Conservation (phyloP, 306 rosid species). For the Hippophae rhamnoides region DNA sequence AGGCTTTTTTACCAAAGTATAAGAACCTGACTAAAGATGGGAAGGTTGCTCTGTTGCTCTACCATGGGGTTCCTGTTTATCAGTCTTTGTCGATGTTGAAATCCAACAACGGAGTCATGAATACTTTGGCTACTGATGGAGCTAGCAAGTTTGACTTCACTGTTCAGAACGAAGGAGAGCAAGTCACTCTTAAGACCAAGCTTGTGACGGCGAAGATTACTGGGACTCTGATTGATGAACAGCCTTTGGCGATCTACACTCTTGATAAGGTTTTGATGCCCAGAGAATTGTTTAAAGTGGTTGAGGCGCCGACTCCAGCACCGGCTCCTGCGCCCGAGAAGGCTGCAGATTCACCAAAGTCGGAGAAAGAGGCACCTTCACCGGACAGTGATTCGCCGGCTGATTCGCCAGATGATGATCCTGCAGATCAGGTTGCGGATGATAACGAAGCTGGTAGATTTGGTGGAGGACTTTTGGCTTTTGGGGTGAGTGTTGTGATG, state of each 20-base stretch:
- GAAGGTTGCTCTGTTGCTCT: slow-evolving; percentile 44
- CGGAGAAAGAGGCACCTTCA: slow-evolving; percentile 14
- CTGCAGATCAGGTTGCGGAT: slow-evolving; percentile 53
- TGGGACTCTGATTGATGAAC: slow-evolving; percentile 54
- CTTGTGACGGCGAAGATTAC: slow-evolving; percentile 50
- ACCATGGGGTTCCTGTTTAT: slow-evolving; percentile 64
- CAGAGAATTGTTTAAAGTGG: slow-evolving; percentile 46
- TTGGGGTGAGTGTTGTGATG: slow-evolving; percentile 19
- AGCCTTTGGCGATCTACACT: slow-evolving; percentile 52
- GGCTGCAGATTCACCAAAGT: slow-evolving; percentile 41
- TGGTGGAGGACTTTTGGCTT: slow-evolving; percentile 16
- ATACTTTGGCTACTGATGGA: slow-evolving; percentile 82
- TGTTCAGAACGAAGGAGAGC: slow-evolving; percentile 72
- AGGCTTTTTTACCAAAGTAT: slow-evolving; percentile 48
- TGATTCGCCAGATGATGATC: slow-evolving; percentile 25
- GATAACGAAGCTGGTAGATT: slow-evolving; percentile 26
- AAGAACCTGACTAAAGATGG: slow-evolving; percentile 55
- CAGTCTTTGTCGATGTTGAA: slow-evolving; percentile 41
- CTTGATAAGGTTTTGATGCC: slow-evolving; percentile 60
- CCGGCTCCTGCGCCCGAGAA: slow-evolving; percentile 58
- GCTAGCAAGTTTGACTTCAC: slow-evolving; percentile 57
- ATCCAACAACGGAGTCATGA: slow-evolving; percentile 53
- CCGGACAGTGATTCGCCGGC: slow-evolving; percentile 28
- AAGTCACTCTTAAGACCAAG: slow-evolving; percentile 50
- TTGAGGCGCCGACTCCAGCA: slow-evolving; percentile 33